Evolutionary conservation across 768 basidiomycete species (phyloP).

Genomic region (Steccherinum ochraceum): DNA sequence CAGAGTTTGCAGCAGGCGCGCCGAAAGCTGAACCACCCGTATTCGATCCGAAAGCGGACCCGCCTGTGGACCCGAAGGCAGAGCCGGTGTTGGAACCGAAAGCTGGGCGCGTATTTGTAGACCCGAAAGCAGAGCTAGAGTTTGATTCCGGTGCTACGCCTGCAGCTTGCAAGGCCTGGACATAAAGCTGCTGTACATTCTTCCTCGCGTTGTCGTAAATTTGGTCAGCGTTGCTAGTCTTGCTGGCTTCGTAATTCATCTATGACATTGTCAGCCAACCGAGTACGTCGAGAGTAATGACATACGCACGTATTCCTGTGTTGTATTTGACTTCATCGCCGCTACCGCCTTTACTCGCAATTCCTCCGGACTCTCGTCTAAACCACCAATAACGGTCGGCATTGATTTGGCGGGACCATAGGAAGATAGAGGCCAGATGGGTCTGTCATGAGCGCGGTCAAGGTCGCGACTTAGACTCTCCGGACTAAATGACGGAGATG

Average conservation of each 20-base stretch:
- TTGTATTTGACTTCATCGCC: conserved; percentile 47
- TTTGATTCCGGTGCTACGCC: background rate
- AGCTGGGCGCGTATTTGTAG: conserved; percentile 2
- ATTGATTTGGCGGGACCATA: conserved; percentile 77
- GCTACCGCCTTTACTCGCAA: conserved; percentile 57
- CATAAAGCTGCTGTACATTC: conserved; percentile 44
- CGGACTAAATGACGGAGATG: conserved; percentile 32
- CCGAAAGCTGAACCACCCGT: conserved; percentile 11
- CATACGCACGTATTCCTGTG: conserved; percentile 63
- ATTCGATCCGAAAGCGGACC: conserved; percentile 13
- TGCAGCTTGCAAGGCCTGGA: conserved; percentile 34
- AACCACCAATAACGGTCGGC: conserved; percentile 51
- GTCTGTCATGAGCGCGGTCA: conserved; percentile 50
- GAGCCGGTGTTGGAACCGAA: background rate
- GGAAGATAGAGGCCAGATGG: conserved; percentile 72
- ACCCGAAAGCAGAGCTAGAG: background rate
- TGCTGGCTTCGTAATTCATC: conserved; percentile 53
- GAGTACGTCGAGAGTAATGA: background rate
- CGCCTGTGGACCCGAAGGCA: background rate
- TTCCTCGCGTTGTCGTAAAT: conserved; percentile 23
- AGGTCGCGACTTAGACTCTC: conserved; percentile 65
- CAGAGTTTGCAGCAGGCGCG: conserved; percentile 9
- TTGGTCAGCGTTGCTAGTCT: conserved; percentile 48
- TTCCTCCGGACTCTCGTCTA: conserved; percentile 79
- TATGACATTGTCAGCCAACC: too few species aligned